Evolutionary conservation across 371 early-diverging fungal genomes (phyloP).

Genomic region (Lichtheimia ornata): DNA sequence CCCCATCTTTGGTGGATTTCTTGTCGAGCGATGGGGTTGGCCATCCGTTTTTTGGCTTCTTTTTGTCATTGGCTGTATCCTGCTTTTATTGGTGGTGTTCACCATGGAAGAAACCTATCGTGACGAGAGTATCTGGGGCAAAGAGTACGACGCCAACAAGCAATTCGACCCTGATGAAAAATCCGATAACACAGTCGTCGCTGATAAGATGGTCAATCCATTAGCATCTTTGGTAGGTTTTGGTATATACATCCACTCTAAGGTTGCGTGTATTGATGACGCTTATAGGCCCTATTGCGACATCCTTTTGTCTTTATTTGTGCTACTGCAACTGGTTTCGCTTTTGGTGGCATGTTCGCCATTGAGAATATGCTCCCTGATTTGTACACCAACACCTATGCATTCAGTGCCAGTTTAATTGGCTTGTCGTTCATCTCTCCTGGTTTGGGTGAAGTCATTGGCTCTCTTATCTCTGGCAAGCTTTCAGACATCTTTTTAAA

Average conservation of each 20-base stretch:
- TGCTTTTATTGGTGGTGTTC: slow-evolving; percentile 37
- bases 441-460: slow-evolving; percentile 58
- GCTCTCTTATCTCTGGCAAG: slow-evolving; percentile 54
- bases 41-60: slow-evolving; percentile 29
- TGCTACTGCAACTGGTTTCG: slow-evolving; percentile 55
- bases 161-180: slow-evolving; percentile 14
- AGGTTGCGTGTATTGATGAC: background rate
- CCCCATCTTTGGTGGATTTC: slow-evolving; percentile 31
- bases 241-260: background rate
- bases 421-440: slow-evolving; percentile 48
- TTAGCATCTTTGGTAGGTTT: slow-evolving; percentile 33
- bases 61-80: slow-evolving; percentile 26
- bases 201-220: slow-evolving; percentile 34
- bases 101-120: slow-evolving; percentile 76
- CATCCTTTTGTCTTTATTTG: slow-evolving; percentile 57
- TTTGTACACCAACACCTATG: slow-evolving; percentile 35
- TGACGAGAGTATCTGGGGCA: slow-evolving; percentile 37
- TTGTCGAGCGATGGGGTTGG: slow-evolving; percentile 35
- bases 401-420: slow-evolving; percentile 34
- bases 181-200: slow-evolving; percentile 18
- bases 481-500: slow-evolving; percentile 53
- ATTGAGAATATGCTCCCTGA: slow-evolving; percentile 51
- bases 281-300: slow-evolving; percentile 38
- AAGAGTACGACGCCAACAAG: slow-evolving; percentile 13
- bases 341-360: slow-evolving; percentile 60